Percentiles rank a stretch among this genome's conserved stretches.
Evolutionary conservation across 306 rosid genomes (phyloP).

Genomic region (Sindora glabra): DNA sequence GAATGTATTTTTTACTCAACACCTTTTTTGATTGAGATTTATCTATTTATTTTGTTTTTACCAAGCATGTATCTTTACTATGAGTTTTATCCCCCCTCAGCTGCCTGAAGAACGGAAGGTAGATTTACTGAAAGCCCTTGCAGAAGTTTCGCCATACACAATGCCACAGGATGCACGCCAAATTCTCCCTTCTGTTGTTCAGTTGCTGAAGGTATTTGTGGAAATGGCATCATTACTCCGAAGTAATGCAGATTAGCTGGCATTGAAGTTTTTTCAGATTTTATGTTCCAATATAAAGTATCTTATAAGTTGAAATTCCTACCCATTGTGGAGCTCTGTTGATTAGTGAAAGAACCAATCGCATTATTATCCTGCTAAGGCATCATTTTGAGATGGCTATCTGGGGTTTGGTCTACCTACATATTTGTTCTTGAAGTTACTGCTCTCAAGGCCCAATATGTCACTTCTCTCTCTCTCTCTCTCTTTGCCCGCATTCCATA

Average conservation of each 20-base stretch:
- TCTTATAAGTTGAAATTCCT: too few relatives aligned
- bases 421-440: neutral
- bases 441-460: neutral
- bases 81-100: conserved; percentile 31
- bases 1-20: neutral
- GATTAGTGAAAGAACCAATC: conserved; percentile 4
- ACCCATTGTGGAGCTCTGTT: conserved; percentile 7
- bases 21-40: neutral
- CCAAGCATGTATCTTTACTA: neutral
- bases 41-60: neutral
- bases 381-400: conserved; percentile 5
- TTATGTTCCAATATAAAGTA: too few relatives aligned
- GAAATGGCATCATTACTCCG: too few relatives aligned
- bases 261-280: too few relatives aligned
- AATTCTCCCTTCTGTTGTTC: conserved; percentile 90
- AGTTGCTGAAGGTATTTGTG: conserved; percentile 86
- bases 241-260: too few relatives aligned
- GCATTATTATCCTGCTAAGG: neutral
- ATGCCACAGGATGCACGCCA: conserved; percentile 93
- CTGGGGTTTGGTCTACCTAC: neutral
- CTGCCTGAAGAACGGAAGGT: conserved; percentile 89
- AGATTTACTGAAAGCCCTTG: conserved; percentile 89
- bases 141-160: conserved; percentile 86
- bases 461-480: neutral
- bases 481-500: neutral